Percentiles rank a stretch among this genome's conserved stretches.
Conservation (phyloP, 768 basidiomycete genomes). For the Podaxis mareebaensis region DNA sequence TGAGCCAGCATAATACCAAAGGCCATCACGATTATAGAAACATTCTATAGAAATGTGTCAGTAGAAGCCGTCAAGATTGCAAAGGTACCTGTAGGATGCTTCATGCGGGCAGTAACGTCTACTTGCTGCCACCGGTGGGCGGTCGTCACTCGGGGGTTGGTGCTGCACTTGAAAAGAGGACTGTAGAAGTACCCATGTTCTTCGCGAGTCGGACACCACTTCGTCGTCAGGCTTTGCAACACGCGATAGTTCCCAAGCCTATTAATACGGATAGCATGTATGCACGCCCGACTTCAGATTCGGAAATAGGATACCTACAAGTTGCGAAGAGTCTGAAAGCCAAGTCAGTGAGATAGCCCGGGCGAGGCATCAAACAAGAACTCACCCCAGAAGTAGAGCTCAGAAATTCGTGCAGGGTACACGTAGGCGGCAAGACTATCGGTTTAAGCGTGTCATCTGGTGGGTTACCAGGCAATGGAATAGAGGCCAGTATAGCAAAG, state of each 20-base stretch:
- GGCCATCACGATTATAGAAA: conserved; percentile 78
- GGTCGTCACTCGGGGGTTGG: conserved; percentile 73
- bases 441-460: conserved; percentile 71
- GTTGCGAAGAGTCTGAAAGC: conserved; percentile 50
- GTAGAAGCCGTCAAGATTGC: neutral
- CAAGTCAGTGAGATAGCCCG: conserved; percentile 4
- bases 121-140: conserved; percentile 73
- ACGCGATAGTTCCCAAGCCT: conserved; percentile 71
- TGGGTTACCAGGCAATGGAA: conserved; percentile 64
- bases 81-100: conserved; percentile 58
- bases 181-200: conserved; percentile 80
- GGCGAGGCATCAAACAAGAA: conserved; percentile 18
- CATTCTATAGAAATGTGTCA: conserved; percentile 50
- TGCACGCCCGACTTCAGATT: neutral
- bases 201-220: conserved; percentile 81
- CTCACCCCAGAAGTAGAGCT: conserved; percentile 57
- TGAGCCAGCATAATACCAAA: conserved; percentile 84
- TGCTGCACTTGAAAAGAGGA: conserved; percentile 75
- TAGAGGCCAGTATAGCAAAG: conserved; percentile 53
- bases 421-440: conserved; percentile 62
- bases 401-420: conserved; percentile 71
- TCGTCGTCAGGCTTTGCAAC: conserved; percentile 65
- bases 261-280: neutral
- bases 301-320: conserved; percentile 43
- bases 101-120: conserved; percentile 63